Conservation (phyloP, 163 green algal genomes). For the Coccomyxa subellipsoidea region DNA sequence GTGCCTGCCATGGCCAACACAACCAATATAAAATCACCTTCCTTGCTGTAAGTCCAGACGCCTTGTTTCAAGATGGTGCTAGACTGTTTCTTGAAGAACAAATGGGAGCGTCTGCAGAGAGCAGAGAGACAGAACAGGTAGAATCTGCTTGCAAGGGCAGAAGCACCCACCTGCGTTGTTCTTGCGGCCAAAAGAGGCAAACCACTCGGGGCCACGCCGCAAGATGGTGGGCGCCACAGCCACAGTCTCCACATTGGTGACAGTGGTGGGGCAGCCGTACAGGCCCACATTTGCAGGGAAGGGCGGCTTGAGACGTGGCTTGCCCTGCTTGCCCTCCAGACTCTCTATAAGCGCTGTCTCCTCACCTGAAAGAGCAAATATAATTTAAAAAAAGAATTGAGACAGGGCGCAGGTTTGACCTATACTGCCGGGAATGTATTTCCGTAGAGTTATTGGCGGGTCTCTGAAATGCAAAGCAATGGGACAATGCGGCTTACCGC, state of each 20-base stretch:
- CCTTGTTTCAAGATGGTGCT: too few relatives aligned
- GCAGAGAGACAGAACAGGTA: too few relatives aligned
- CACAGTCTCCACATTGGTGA: constrained; percentile 99
- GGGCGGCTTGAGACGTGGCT: constrained; percentile 97
- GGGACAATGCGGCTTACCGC: too few relatives aligned
- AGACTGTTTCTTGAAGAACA: too few relatives aligned
- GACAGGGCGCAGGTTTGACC: too few relatives aligned
- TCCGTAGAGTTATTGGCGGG: too few relatives aligned
- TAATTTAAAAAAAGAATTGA: too few relatives aligned
- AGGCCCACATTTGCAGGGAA: constrained; percentile 97
- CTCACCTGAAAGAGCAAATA: constrained; percentile 61
- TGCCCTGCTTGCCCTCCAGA: constrained; percentile 95
- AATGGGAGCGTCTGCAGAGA: too few relatives aligned
- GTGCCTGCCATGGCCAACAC: constrained; percentile 67
- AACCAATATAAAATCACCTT: too few relatives aligned
- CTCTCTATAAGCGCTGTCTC: constrained; percentile 98
- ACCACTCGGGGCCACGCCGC: constrained; percentile 94
- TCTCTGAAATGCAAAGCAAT: too few relatives aligned
- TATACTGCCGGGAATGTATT: not conserved
- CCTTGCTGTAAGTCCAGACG: too few relatives aligned
- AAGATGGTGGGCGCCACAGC: constrained; percentile 97
- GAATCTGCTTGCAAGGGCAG: not conserved
- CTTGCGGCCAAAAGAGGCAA: constrained; percentile 93
- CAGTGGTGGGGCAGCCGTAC: constrained; percentile 97
- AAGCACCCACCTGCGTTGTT: constrained; percentile 82